A percentile compares a stretch with the other conserved stretches of the same genome.
phyloP scores from a whole-genome alignment of 306 rosid species.

The Rosa lucieae region DNA sequence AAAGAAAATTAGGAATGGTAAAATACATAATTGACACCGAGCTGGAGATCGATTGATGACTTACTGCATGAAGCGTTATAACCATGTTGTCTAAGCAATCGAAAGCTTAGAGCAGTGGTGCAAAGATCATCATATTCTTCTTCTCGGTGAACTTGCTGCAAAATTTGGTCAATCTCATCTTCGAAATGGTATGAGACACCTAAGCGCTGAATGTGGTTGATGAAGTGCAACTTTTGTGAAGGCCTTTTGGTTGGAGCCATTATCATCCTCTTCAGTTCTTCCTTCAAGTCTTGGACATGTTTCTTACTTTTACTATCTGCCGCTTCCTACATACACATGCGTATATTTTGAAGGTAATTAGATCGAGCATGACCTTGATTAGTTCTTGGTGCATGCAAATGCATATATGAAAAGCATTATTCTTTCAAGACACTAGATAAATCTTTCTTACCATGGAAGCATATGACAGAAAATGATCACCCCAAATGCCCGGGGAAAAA shows the following conservation, averaged over 20 bases:
- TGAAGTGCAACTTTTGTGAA: neutral
- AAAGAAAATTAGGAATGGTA: neutral
- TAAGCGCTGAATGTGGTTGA: neutral
- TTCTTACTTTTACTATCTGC: neutral
- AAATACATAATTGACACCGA: neutral
- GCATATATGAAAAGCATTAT: too few relatives aligned
- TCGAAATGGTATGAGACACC: neutral
- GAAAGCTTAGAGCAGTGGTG: neutral
- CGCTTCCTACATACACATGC: neutral
- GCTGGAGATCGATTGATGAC: neutral
- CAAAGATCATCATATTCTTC: neutral
- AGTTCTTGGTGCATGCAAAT: neutral
- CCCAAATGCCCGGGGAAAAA: neutral
- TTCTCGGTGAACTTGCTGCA: neutral
- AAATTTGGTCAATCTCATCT: neutral
- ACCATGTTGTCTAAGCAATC: neutral
- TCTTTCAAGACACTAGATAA: neutral
- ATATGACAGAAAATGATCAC: neutral
- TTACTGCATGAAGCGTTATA: neutral
- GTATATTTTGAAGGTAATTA: too few relatives aligned
- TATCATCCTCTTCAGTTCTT: neutral
- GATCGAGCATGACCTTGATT: neutral
- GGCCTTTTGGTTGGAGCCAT: neutral
- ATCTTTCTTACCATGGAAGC: neutral
- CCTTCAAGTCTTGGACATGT: neutral